Evolutionary conservation across 495 filamentous ascomycete genomes (phyloP).

Genomic region (Astrocystis sublimbata): DNA sequence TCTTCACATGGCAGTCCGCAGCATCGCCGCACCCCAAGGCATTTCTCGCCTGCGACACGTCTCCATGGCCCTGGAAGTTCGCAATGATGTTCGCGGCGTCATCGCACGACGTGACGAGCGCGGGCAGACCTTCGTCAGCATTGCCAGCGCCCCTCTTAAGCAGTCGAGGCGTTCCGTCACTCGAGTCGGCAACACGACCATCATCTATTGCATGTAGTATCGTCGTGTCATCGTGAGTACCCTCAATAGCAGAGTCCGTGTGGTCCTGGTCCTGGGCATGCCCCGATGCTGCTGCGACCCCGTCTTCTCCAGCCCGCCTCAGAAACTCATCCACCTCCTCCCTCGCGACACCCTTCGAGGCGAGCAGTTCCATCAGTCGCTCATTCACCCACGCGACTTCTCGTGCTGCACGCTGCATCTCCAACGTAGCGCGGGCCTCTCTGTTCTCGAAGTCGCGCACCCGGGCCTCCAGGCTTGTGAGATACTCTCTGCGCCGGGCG

Average conservation of each 20-base stretch:
- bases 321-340: slow-evolving; percentile 13
- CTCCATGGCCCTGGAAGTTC: slow-evolving; percentile 21
- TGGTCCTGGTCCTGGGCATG: not conserved
- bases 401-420: slow-evolving; percentile 20
- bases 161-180: not conserved
- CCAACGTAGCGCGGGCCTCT: slow-evolving; percentile 3
- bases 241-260: too few species aligned
- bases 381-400: slow-evolving; percentile 15
- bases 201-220: not conserved
- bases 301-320: not conserved
- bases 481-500: slow-evolving; percentile 15
- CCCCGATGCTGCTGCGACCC: not conserved
- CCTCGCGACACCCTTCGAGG: slow-evolving; percentile 5
- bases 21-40: slow-evolving; percentile 23
- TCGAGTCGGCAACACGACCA: not conserved
- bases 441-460: slow-evolving; percentile 5
- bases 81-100: slow-evolving; percentile 29
- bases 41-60: slow-evolving; percentile 3
- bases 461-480: slow-evolving; percentile 15
- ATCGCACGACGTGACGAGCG: slow-evolving; percentile 27
- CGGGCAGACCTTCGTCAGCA: not conserved
- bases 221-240: too few species aligned
- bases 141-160: not conserved
- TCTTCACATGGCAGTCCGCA: slow-evolving; percentile 25
- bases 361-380: slow-evolving; percentile 8